phyloP scores from a whole-genome alignment of 2,329 filamentous ascomycete species.

The Paraconiothyrium sp. region DNA sequence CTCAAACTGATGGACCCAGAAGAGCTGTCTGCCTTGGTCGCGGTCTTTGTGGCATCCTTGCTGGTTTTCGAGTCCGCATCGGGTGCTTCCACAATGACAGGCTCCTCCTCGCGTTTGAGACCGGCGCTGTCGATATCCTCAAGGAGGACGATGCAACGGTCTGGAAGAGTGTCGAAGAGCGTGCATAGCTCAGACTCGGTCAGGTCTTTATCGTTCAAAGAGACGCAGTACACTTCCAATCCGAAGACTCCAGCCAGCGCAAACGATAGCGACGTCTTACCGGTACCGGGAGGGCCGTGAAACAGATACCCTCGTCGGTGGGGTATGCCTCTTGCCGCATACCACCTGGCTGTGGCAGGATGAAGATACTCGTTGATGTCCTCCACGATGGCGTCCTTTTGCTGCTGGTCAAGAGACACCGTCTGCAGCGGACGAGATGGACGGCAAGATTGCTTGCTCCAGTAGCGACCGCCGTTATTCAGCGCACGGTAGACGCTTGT shows the following conservation, averaged over 20 bases:
- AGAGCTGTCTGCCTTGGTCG: slow-evolving; percentile 22
- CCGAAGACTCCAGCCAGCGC: slow-evolving; percentile 59
- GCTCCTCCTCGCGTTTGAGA: slow-evolving; percentile 40
- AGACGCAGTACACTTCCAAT: slow-evolving; percentile 56
- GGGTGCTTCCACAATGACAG: too few species aligned
- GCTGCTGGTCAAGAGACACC: slow-evolving; percentile 73
- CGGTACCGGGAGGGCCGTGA: slow-evolving; percentile 81
- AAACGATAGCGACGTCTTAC: slow-evolving; percentile 66
- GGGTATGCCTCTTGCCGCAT: slow-evolving; percentile 82
- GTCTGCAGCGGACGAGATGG: slow-evolving; percentile 71
- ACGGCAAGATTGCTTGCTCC: too few species aligned
- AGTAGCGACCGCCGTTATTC: too few species aligned
- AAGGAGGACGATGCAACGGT: slow-evolving; percentile 57
- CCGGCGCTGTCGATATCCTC: slow-evolving; percentile 61
- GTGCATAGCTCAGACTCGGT: slow-evolving; percentile 69
- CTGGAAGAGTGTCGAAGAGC: slow-evolving; percentile 55
- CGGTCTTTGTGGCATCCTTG: slow-evolving; percentile 14
- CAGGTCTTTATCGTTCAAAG: slow-evolving; percentile 72
- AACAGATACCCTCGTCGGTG: slow-evolving; percentile 86
- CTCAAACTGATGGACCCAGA: slow-evolving; percentile 72
- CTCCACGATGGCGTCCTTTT: slow-evolving; percentile 72
- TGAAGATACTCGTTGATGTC: slow-evolving; percentile 84
- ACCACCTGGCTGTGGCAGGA: slow-evolving; percentile 77
- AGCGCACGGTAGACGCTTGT: too few species aligned
- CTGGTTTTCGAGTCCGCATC: not conserved